Evolutionary conservation across 331 rosid genomes (phyloP).

Genomic region (Pyracantha coccinea): DNA sequence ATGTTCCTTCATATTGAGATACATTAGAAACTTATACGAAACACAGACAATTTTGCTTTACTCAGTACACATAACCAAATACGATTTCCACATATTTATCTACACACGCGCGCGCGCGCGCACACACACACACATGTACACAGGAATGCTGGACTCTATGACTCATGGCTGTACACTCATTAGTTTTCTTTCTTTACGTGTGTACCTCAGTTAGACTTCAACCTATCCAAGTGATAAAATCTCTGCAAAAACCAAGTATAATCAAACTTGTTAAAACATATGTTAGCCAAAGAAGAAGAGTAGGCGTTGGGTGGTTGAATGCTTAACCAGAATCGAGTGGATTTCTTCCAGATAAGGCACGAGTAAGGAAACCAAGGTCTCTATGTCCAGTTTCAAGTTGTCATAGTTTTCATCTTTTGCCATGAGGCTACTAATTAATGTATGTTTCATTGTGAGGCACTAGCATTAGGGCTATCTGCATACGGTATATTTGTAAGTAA

Average conservation of each 20-base stretch:
- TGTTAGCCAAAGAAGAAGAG: neutral
- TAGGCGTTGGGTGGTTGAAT: neutral
- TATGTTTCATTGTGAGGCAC: slow-evolving; percentile 63
- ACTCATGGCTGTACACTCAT: neutral
- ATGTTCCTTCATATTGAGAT: neutral
- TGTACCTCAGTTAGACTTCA: slow-evolving; percentile 45
- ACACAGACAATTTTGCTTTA: neutral
- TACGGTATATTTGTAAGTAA: slow-evolving; percentile 1
- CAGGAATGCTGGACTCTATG: neutral
- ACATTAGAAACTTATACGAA: neutral
- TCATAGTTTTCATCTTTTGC: slow-evolving; percentile 48
- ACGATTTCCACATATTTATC: neutral
- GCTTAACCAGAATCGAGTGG: slow-evolving; percentile 59
- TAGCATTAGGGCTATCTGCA: slow-evolving; percentile 72
- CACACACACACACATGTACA: neutral
- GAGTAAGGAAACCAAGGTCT: slow-evolving; percentile 49
- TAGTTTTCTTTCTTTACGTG: neutral
- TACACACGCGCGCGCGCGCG: too few species aligned
- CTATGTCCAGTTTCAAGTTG: slow-evolving; percentile 49
- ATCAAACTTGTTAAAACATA: neutral
- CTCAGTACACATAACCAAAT: neutral
- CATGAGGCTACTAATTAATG: slow-evolving; percentile 42
- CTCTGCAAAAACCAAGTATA: slow-evolving; percentile 36
- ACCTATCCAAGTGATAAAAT: slow-evolving; percentile 55
- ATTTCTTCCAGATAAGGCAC: slow-evolving; percentile 56